Conservation (phyloP, 2,329 filamentous ascomycete species). For the Ilyonectria mors-panacis region DNA sequence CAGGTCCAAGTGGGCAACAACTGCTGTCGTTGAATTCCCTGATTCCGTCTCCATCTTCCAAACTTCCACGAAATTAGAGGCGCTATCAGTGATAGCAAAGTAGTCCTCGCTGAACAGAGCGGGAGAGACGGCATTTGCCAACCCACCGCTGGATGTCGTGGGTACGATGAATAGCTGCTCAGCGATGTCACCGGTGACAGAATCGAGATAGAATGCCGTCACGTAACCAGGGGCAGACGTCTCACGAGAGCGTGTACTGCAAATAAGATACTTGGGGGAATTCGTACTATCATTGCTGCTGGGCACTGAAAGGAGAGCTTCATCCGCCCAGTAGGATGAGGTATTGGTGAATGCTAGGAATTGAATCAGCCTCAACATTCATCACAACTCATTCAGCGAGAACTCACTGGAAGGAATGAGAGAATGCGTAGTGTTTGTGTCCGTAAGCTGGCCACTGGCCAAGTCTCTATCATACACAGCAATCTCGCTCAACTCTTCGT, state of each 20-base stretch:
- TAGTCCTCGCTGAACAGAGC: slow-evolving; percentile 27
- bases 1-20: slow-evolving; percentile 13
- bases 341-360: slow-evolving; percentile 20
- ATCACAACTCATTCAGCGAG: background rate
- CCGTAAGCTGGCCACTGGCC: slow-evolving; percentile 9
- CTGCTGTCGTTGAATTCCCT: background rate
- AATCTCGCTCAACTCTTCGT: slow-evolving; percentile 16
- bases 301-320: slow-evolving; percentile 19
- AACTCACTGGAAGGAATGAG: slow-evolving; percentile 18
- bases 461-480: slow-evolving; percentile 8
- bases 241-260: slow-evolving; percentile 17
- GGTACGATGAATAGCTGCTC: slow-evolving; percentile 24
- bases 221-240: slow-evolving; percentile 15
- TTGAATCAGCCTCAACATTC: background rate
- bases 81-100: slow-evolving; percentile 35
- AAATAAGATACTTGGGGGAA: slow-evolving; percentile 19
- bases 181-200: background rate
- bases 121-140: slow-evolving; percentile 31
- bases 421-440: slow-evolving; percentile 19
- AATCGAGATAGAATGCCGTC: slow-evolving; percentile 10
- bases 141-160: slow-evolving; percentile 29
- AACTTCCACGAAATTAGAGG: slow-evolving; percentile 16
- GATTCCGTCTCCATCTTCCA: slow-evolving; percentile 15
- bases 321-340: slow-evolving; percentile 26
- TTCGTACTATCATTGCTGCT: background rate